Evolutionary conservation across 2,329 filamentous ascomycete genomes (phyloP).

Genomic region (Cercospora citrullina): DNA sequence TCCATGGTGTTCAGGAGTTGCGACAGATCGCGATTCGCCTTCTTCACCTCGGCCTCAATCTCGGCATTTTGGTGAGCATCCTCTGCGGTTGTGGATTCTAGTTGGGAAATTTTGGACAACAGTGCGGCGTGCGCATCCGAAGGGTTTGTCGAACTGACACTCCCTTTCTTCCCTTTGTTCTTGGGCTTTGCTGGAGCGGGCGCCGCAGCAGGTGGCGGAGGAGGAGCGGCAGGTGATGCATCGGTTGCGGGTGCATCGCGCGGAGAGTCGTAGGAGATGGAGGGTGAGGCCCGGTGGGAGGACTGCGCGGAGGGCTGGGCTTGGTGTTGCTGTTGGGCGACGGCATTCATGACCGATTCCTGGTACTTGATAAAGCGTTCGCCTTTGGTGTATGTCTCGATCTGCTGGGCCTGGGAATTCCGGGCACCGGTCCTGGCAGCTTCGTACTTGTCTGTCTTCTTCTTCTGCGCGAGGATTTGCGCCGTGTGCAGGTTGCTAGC

Average conservation of each 20-base stretch:
- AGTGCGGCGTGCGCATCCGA: slow-evolving; percentile 89
- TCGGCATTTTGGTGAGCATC: slow-evolving; percentile 95
- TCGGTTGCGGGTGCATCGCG: slow-evolving; percentile 29
- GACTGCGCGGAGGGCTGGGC: slow-evolving; percentile 16
- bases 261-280: slow-evolving; percentile 30
- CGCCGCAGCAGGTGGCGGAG: slow-evolving; percentile 46
- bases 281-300: slow-evolving; percentile 12
- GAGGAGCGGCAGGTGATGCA: slow-evolving; percentile 35
- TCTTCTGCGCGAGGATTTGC: slow-evolving; percentile 17
- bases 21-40: slow-evolving; percentile 86
- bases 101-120: slow-evolving; percentile 88
- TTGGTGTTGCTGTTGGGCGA: slow-evolving; percentile 15
- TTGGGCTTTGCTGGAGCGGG: slow-evolving; percentile 66
- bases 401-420: slow-evolving; percentile 7
- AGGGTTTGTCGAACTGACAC: slow-evolving; percentile 72
- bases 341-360: slow-evolving; percentile 17
- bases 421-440: slow-evolving; percentile 11
- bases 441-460: slow-evolving; percentile 16
- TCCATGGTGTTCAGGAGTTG: slow-evolving; percentile 84
- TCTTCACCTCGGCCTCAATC: slow-evolving; percentile 93
- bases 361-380: slow-evolving; percentile 14
- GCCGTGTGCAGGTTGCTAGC: slow-evolving; percentile 12
- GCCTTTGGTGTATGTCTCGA: slow-evolving; percentile 16
- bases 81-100: slow-evolving; percentile 88
- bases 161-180: slow-evolving; percentile 59